Evolutionary conservation across 768 basidiomycete species (phyloP), one percentile per base, ranked within the genome.

Genomic region (Kwoniella dejecticola): DNA sequence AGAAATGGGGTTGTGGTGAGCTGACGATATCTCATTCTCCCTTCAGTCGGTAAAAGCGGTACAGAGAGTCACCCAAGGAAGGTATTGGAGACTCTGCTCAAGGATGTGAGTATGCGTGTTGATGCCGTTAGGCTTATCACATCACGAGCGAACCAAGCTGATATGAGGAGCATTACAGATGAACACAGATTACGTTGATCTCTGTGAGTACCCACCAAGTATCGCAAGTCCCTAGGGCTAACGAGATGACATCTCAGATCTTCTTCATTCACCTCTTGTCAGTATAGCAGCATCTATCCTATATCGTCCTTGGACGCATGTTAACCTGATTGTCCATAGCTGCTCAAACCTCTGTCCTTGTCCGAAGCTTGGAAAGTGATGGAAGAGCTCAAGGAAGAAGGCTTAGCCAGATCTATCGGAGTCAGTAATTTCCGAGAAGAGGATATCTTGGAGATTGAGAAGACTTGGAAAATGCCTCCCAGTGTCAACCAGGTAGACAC

Each of bases 331-430:
- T 38, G 15, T 38, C 6, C 15, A 21, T 19, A 69, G 68, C 45
- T 61, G 19, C 46, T 60, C n/a, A 50, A 50, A 31, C 48, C 48
- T 17, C 48, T 50, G 23, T 82, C 77, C 53, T 76, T 88, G 56
- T 80, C 81, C 58, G 81, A 84, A 33, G 72, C 83, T 48, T 88
- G 88, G 87, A 81, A 80, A 41, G 83, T 79, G 3, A 83, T 88
- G 83, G 86, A 88, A 68, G 83, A 82, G 46, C 78, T 84, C 38
- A 81, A 85, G 70, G 70, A 31, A 46, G 67, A 72, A 42, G 70
- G 70, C 17, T 50, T 67, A 19, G 54, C 64, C 24, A 69, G 64
- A 58, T 60, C 70, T 4, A 79, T 81, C 54, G 80, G 80, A 11
- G 76, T 81, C 3, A 74, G 71, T 26, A 81, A 81, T 69, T 80